These are phyloP conservation scores for Botrytis byssoidea DNA, from an alignment of 2,329 filamentous ascomycete genomes.

Conservation along the genomic window DNA sequence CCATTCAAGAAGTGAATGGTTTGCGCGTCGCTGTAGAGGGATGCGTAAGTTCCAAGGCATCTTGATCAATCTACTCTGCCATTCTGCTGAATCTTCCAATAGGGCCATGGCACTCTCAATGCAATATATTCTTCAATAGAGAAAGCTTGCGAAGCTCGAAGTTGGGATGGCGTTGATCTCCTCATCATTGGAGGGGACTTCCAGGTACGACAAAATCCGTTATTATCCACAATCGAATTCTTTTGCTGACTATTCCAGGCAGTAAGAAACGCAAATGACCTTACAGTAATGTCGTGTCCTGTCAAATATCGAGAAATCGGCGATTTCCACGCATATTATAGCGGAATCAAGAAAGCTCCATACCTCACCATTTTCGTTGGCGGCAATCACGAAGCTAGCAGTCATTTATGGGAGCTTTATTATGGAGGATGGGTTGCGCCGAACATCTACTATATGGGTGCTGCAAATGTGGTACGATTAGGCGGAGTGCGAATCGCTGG, in stretches of 20 bases:
- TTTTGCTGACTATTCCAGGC: conserved; percentile 51
- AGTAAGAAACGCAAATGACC: conserved; percentile 81
- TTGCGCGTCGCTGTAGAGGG: conserved; percentile 83
- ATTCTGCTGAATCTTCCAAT: conserved; percentile 3
- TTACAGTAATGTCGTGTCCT: conserved; percentile 87
- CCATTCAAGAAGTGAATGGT: conserved; percentile 41
- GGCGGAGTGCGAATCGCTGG: conserved; percentile 86
- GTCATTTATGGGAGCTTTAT: conserved; percentile 86
- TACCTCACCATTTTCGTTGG: conserved; percentile 90
- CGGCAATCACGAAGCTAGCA: conserved; percentile 93
- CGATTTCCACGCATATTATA: conserved; percentile 95
- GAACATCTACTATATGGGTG: conserved; percentile 95
- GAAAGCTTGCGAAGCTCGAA: conserved; percentile 64
- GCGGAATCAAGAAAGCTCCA: conserved; percentile 71
- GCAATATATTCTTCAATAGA: conserved; percentile 83
- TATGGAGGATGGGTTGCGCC: conserved; percentile 97
- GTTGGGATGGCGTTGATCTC: conserved; percentile 81
- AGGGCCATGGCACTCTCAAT: conserved; percentile 90
- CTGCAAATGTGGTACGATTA: conserved; percentile 81
- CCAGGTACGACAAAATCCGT: conserved; percentile 54
- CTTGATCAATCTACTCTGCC: neutral
- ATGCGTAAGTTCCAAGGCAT: conserved; percentile 60
- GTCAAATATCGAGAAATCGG: conserved; percentile 82
- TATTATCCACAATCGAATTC: neutral
- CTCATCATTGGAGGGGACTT: conserved; percentile 97